phyloP scores from a whole-genome alignment of 2,329 filamentous ascomycete genomes.

The Coniochaeta sp. region DNA sequence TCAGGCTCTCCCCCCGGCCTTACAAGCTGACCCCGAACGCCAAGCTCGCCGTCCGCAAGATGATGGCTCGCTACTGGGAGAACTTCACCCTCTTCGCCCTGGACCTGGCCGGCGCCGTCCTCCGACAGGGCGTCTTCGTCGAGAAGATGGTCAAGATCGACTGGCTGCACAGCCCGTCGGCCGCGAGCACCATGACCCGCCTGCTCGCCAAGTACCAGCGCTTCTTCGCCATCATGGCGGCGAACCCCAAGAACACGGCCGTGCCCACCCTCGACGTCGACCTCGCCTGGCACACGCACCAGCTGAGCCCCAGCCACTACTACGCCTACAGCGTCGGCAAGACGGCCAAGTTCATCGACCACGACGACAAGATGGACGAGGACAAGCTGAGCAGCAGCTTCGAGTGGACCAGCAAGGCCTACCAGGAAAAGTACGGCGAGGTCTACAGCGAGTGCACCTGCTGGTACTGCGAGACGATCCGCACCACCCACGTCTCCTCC shows the following conservation, averaged over 20 bases:
- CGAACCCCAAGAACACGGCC: conserved; percentile 35
- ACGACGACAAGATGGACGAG: conserved; percentile 79
- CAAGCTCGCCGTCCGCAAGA: conserved; percentile 47
- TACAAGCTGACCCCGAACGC: conserved; percentile 19
- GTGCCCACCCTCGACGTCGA: conserved; percentile 72
- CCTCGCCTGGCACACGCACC: conserved; percentile 75
- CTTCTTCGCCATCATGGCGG: conserved; percentile 54
- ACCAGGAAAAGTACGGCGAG: conserved; percentile 56
- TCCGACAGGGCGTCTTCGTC: conserved; percentile 58
- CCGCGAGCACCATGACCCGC: conserved; percentile 54
- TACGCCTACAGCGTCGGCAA: conserved; percentile 44
- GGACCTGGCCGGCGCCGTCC: conserved; percentile 57
- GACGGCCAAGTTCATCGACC: conserved; percentile 59
- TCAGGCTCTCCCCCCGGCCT: conserved; percentile 10
- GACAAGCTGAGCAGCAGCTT: conserved; percentile 56
- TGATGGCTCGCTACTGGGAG: conserved; percentile 66
- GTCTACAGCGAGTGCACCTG: conserved; percentile 74
- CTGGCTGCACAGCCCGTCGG: conserved; percentile 68
- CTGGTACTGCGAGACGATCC: conserved; percentile 74
- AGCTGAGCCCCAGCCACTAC: conserved; percentile 59
- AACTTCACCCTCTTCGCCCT: conserved; percentile 59
- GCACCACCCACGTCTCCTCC: conserved; percentile 44
- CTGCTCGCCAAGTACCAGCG: conserved; percentile 58
- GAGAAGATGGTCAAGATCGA: conserved; percentile 70
- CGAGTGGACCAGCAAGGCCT: conserved; percentile 64